phyloP scores from a whole-genome alignment of 257 asterid genomes.

The Plantago ovata region DNA sequence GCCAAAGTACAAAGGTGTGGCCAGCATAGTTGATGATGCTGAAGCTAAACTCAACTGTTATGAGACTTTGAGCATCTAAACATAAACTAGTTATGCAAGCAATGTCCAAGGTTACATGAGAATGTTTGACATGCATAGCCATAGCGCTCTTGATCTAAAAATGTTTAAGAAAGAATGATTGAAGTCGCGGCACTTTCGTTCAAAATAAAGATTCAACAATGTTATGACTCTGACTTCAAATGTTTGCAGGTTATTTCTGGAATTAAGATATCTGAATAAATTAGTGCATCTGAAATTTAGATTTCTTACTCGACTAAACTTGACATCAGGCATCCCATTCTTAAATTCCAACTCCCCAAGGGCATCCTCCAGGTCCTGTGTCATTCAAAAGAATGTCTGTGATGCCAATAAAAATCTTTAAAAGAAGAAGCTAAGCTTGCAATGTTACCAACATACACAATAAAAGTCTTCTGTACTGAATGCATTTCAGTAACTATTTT shows the following conservation, averaged over 20 bases:
- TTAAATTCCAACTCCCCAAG: slow-evolving; percentile 63
- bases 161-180: no score
- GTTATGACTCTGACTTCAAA: no score
- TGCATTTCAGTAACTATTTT: not conserved
- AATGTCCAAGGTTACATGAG: not conserved
- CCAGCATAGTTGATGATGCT: not conserved
- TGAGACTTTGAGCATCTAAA: not conserved
- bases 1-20: not conserved
- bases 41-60: not conserved
- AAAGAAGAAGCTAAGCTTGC: slow-evolving; percentile 9
- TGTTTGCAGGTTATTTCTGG: no score
- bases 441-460: slow-evolving; percentile 4
- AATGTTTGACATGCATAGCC: no score
- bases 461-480: slow-evolving; percentile 12
- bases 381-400: slow-evolving; percentile 26
- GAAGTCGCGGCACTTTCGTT: no score
- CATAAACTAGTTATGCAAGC: not conserved
- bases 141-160: no score
- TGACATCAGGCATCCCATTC: slow-evolving; percentile 71
- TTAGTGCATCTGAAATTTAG: not conserved
- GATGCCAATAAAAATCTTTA: slow-evolving; percentile 1
- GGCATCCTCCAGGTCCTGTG: slow-evolving; percentile 80
- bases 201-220: no score
- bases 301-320: slow-evolving; percentile 86
- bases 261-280: not conserved